Conservation (phyloP, 2,329 filamentous ascomycete species). For the Thermoascus crustaceus region DNA sequence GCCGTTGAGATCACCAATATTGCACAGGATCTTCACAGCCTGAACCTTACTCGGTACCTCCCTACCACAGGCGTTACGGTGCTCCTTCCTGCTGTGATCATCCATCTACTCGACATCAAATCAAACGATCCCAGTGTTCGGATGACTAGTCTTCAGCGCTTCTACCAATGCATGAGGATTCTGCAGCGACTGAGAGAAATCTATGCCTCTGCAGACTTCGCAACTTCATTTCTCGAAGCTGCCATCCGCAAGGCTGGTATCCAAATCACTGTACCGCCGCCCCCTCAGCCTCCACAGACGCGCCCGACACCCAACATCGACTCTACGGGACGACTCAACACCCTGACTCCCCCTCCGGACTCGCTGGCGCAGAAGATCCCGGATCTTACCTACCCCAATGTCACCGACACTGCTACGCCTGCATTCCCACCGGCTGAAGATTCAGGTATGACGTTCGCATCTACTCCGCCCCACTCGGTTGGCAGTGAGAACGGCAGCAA, state of each 20-base stretch:
- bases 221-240: constrained; percentile 88
- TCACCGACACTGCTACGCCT: constrained; percentile 11
- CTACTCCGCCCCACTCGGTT: constrained; percentile 35
- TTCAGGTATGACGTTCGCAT: constrained; percentile 22
- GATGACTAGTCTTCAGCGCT: constrained; percentile 66
- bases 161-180: constrained; percentile 86
- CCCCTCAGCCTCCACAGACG: constrained; percentile 11
- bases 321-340: constrained; percentile 17
- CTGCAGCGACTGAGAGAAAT: constrained; percentile 81
- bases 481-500: constrained; percentile 37
- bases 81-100: constrained; percentile 84
- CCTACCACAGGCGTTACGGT: constrained; percentile 88
- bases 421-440: constrained; percentile 17
- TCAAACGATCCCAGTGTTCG: constrained; percentile 65
- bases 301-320: constrained; percentile 12
- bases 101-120: constrained; percentile 88
- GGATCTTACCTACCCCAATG: constrained; percentile 28
- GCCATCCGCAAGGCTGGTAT: constrained; percentile 82
- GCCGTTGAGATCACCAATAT: constrained; percentile 80
- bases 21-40: constrained; percentile 64
- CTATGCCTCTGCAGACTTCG: constrained; percentile 90
- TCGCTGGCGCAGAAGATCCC: constrained; percentile 32
- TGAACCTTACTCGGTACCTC: constrained; percentile 67
- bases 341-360: constrained; percentile 35
- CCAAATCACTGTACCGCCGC: constrained; percentile 48